Evolutionary conservation across 306 rosid species (phyloP), one percentile per base, ranked within the genome.

Genomic region (Geum urbanum): DNA sequence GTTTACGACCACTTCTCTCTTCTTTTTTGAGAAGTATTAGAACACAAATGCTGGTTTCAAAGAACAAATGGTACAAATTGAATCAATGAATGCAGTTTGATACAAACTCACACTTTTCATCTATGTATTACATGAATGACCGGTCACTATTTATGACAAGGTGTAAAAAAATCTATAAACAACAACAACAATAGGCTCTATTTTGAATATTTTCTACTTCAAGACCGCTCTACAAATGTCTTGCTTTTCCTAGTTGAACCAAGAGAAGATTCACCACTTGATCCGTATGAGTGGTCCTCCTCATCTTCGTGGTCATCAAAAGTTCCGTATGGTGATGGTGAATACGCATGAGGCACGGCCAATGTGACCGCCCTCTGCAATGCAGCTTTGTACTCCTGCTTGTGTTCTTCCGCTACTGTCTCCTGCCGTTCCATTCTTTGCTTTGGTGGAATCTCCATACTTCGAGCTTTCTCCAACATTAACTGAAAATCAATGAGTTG

Each of bases 361-460:
- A 92, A 58, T 52, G 96, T 84, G 60, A 87, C 88, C 6, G 98
- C 98, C 77, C 98, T 88, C 55, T 92, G 92, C 40, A 92, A 72
- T 65, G 98, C 98, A 67, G 96, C 98, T 77, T 63, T 87, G 56
- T 92, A 81, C 74, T 92, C 98, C 63, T 81, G 78, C 3, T 56
- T 79, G 72, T 89, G 94, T 58, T 85, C 89, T 79, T 84, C 80
- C 0, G 74, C 84, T 51, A 87, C 40, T 5, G 95, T 89, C 74
- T 86, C 79, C 71, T 86, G 92, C 39, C 98, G 83, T 81, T 78
- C 89, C 98, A 92, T 92, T 60, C 48, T 89, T 78, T 92, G 98
- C 74, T 85, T 84, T 27, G 76, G 78, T 6, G 98, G 98, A 61
- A 86, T 79, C 70, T 86, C 86, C 92, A 82, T 76, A 67, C 73